Conservation (phyloP, 495 filamentous ascomycete genomes). For the Saxophila tyrrhenica region DNA sequence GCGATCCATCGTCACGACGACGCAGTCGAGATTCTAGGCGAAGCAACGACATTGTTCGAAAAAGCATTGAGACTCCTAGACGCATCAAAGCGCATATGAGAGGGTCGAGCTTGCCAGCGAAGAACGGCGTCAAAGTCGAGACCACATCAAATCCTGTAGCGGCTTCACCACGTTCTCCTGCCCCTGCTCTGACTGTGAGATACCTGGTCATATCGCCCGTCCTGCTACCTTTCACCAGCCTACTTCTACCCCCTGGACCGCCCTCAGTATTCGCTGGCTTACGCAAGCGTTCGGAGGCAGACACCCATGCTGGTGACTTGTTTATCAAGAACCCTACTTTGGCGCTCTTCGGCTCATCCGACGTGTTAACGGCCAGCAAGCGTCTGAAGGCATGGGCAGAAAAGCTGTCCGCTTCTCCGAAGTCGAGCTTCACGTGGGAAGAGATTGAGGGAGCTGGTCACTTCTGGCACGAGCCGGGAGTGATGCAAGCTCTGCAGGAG, state of each 20-base stretch:
- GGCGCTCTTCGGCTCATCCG: constrained; percentile 66
- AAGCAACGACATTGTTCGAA: constrained; percentile 17
- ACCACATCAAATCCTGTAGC: neutral
- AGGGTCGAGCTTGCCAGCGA: neutral
- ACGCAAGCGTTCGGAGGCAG: neutral
- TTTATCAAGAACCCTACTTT: constrained; percentile 49
- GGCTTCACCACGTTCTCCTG: neutral
- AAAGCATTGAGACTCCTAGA: constrained; percentile 21
- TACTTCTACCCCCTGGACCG: constrained; percentile 35
- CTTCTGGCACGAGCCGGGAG: constrained; percentile 67
- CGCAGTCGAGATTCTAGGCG: constrained; percentile 23
- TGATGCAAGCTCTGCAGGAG: constrained; percentile 41
- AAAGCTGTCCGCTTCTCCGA: constrained; percentile 32
- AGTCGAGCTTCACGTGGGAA: constrained; percentile 36
- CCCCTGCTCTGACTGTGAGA: neutral
- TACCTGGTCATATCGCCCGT: constrained; percentile 79
- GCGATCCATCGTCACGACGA: constrained; percentile 17
- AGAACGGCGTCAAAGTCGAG: neutral
- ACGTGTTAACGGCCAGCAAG: constrained; percentile 59
- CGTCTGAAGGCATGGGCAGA: constrained; percentile 62
- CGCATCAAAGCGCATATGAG: constrained; percentile 14
- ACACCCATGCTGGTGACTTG: constrained; percentile 3
- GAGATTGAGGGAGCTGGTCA: constrained; percentile 65
- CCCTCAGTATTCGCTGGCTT: neutral
- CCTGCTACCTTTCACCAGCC: constrained; percentile 50